Base-by-base conservation (phyloP, 371 early-diverging fungal genomes). In the Actinomortierella wolfii region DNA sequence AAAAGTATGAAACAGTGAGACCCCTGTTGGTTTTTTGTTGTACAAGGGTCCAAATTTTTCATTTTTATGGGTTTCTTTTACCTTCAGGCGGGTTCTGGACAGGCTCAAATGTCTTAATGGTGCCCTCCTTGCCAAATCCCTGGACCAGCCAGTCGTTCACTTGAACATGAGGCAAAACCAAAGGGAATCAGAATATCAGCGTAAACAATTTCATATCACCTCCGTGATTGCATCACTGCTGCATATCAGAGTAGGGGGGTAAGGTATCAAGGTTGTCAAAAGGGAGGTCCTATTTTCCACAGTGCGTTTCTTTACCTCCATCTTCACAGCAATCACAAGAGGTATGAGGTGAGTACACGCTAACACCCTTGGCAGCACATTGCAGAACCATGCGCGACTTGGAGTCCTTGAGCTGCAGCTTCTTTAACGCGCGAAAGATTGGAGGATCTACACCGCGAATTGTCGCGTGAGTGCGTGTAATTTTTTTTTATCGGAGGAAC, bases 311-410 rank as follows among this genome's bases (percentile, higher is more conserved):
- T 69, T 51, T 81, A 86, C 92, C 92, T 54, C 97, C 98, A 54
- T 86, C 84, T 2, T 79, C 75, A 54, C 89, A 86, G 61, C 83
- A 87, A 78, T 99, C 99, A 54, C 96, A 84, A 15, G 99, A 90
- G 20, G 99, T 97, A 75, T 99, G 99, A 50, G 99, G 99, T 20
- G 93, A 93, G 80, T 92, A 97, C 40, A 99, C 88, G 21, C 97
- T 93, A 20, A 99, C 86, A 34, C 95, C 94, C 29, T 84, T 82
- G 29, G 92, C 90, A 42, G 92, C 91, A 47, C 94, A 94, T 52
- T 84, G 87, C 51, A 95, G 79, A 1, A 96, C 87, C 68, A 96
- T 88, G 57, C 80, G 79, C 69, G 95, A 93, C 74, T 93, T 92
- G 34, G 82, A 78, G 64, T 94, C 89, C 18, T 77, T 75, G 61